Evolutionary conservation across 208 protist species (phyloP).

Genomic region (Novymonas esmeraldas): DNA sequence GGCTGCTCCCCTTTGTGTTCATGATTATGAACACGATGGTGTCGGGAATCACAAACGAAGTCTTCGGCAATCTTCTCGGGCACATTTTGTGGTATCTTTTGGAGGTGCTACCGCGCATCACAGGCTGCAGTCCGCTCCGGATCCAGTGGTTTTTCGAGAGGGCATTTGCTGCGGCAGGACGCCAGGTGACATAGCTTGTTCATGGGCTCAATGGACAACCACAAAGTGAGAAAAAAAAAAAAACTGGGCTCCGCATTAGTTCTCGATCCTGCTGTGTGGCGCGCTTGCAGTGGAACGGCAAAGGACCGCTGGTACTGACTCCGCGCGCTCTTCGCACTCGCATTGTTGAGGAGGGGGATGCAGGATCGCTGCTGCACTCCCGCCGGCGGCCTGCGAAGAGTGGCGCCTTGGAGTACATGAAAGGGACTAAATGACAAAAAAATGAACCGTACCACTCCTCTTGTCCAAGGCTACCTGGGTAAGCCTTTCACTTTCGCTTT

Average conservation of each 20-base stretch:
- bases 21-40: conserved; percentile 40
- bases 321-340: too few relatives aligned
- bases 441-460: too few relatives aligned
- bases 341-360: too few relatives aligned
- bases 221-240: conserved; percentile 3
- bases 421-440: too few relatives aligned
- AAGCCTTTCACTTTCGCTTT: neutral
- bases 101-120: conserved; percentile 89
- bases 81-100: conserved; percentile 84
- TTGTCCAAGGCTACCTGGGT: too few relatives aligned
- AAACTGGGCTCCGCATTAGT: neutral
- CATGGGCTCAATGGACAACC: neutral
- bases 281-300: too few relatives aligned
- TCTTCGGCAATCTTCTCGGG: conserved; percentile 60
- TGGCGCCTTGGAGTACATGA: too few relatives aligned
- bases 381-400: too few relatives aligned
- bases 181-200: conserved; percentile 2
- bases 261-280: neutral
- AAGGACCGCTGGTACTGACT: too few relatives aligned
- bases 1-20: conserved; percentile 61
- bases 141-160: conserved; percentile 46
- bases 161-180: conserved; percentile 13
- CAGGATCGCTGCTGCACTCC: too few relatives aligned
- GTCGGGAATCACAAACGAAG: conserved; percentile 32
- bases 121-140: conserved; percentile 57